Evolutionary conservation across 441 rosid species (phyloP).

Genomic region (Syzygium syzygioides): DNA sequence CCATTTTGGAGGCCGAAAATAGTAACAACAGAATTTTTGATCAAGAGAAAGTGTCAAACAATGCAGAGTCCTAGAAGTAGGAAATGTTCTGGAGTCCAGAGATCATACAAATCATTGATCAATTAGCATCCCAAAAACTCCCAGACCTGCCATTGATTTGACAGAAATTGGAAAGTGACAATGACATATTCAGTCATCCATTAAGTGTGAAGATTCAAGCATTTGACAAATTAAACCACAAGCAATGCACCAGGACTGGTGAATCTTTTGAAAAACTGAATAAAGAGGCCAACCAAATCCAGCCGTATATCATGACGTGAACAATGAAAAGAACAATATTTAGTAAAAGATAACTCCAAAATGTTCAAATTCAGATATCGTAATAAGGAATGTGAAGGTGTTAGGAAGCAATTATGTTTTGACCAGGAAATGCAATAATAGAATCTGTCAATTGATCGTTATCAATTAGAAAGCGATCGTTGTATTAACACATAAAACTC

Average conservation of each 20-base stretch:
- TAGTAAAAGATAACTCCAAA: too few species aligned
- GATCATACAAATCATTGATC: background rate
- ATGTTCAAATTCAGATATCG: background rate
- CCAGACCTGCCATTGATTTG: background rate
- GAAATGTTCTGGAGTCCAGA: background rate
- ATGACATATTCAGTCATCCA: background rate
- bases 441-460: background rate
- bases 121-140: background rate
- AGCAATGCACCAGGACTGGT: background rate
- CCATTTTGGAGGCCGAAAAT: too few species aligned
- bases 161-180: too few species aligned
- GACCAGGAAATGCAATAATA: background rate
- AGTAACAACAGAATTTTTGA: background rate
- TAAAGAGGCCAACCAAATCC: background rate
- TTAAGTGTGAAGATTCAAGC: background rate
- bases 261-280: background rate
- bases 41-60: background rate
- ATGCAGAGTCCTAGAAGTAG: background rate
- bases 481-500: too few species aligned
- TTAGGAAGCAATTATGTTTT: background rate
- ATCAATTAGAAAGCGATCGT: too few species aligned
- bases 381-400: background rate
- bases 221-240: background rate
- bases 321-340: too few species aligned
- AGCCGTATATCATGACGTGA: too few species aligned